Base-by-base conservation (phyloP, 1,139 yeast genomes). In the Blastobotrys petasosporus region DNA sequence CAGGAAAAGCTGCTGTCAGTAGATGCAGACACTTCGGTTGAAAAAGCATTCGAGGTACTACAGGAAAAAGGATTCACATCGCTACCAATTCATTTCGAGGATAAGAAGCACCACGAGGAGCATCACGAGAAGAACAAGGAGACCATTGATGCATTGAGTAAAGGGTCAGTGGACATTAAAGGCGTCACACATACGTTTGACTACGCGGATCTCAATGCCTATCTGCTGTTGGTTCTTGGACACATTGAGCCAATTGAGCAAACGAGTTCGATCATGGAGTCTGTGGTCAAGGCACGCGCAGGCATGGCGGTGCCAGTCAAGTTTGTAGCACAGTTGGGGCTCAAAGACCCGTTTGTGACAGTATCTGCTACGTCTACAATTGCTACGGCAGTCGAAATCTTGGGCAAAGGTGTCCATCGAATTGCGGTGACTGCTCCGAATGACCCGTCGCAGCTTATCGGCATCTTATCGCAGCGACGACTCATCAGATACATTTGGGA, bases 331-430 rank as follows among this genome's bases (percentile, higher is more conserved):
- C 78, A 79, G 59, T 69, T 88, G 51, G 85, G 92, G 35, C 87
- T 88, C 41, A 88, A 88, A 60, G 92, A 87, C 59, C 95, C 95
- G 10, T 86, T 88, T 61, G 75, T 84, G 49, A 83, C 83, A 58
- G 71, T 90, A 47, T 75, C 78, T 41, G 88, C 86, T 57, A 60
- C 73, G 30, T 90, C 85, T 47, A 76, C 82, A 20, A 69, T 90
- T 46, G 73, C 80, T 37, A 74, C 79, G 2, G 97, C 85, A 1
- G 85, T 85, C 58, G 95, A 86, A 63, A 81, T 85, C 13, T 72
- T 90, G 50, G 97, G 96, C 17, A 78, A 84, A 42, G 97, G 97
- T 7, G 95, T 87, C 8, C 97, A 92, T 66, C 75, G 97, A 60
- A 78, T 90, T 35, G 96, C 97, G 16, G 85, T 90, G 50, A 77